These are phyloP conservation scores for Tetracentron sinense DNA, from an alignment of 164 flowering plant species.

Conservation along the genomic window DNA sequence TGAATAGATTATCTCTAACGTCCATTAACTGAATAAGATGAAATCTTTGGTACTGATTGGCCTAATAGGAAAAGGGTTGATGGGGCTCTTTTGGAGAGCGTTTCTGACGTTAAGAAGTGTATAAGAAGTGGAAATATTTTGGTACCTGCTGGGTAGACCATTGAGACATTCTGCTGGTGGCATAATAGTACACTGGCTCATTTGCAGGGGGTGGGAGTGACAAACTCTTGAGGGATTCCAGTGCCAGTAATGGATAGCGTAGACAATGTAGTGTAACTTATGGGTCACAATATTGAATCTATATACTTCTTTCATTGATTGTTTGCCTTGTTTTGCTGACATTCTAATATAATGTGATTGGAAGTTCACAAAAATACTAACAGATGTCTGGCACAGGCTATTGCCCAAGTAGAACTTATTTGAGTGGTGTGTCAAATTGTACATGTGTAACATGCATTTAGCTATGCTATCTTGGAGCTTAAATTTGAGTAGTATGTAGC, in stretches of 20 bases:
- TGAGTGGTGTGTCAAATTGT: no score
- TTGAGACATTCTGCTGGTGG: no score
- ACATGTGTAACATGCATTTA: background rate
- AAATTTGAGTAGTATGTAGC: no score
- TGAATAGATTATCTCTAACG: no score
- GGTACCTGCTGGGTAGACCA: no score
- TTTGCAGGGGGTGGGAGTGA: background rate
- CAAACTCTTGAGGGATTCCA: background rate
- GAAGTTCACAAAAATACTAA: background rate
- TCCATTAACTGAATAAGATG: no score
- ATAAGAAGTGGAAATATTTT: no score
- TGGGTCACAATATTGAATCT: no score
- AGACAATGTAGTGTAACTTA: background rate
- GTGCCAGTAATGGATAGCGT: background rate
- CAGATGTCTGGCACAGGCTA: background rate
- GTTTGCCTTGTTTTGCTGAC: background rate
- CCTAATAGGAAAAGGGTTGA: no score
- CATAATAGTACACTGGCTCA: background rate
- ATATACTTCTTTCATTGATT: background rate
- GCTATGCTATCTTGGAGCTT: background rate
- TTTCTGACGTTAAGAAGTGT: no score
- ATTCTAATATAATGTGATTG: background rate
- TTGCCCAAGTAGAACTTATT: background rate
- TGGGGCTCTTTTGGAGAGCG: no score
- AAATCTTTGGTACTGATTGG: no score